Evolutionary conservation across 129 eudicot genomes (phyloP), one percentile per base, ranked within the genome.

Genomic region (Helianthus tuberosus): DNA sequence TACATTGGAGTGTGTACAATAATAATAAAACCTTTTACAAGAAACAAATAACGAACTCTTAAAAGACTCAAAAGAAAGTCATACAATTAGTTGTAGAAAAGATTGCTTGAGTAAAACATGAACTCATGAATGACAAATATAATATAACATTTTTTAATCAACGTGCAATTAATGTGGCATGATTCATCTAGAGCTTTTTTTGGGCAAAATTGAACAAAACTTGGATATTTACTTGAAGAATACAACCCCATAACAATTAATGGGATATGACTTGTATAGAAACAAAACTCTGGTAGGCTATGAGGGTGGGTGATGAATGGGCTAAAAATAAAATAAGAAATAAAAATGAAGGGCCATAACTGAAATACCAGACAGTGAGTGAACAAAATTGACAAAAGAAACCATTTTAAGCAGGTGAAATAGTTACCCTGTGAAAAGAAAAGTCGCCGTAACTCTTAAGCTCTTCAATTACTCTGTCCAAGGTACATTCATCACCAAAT

Each of bases 401-500:
- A 60, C n/a, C 32, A 54, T 10, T 41, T 41, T 1, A 23, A 54
- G 35, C 44, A 4, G 36, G 55, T 8, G 14, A 25, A 69, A 54
- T 0, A 68, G 67, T 46, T 85, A 91, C 99, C 97, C 79, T 83
- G 82, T 95, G 96, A 73, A 95, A 91, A 29, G 96, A 86, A 80
- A 84, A 95, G 79, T 95, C 99, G 52, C 77, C 91, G 78, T 91
- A 95, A 79, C 90, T 81, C 82, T 95, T 95, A 60, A 95, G 90
- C 77, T 95, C 99, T 72, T 91, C 96, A 16, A 95, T 84, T 57
- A 95, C 99, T 82, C 96, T 88, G 66, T 95, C 99, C 81, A 95
- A 35, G 29, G 90, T 95, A 79, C 99, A 95, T 60, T 95, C 99
- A 71, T 43, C 86, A 79, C 99, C 99, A 86, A 94, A 94, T 27